Evolutionary conservation across 192 early-diverging fungal genomes (phyloP), one percentile per base, ranked within the genome.

Genomic region (Gryganskiella cystojenkinii): DNA sequence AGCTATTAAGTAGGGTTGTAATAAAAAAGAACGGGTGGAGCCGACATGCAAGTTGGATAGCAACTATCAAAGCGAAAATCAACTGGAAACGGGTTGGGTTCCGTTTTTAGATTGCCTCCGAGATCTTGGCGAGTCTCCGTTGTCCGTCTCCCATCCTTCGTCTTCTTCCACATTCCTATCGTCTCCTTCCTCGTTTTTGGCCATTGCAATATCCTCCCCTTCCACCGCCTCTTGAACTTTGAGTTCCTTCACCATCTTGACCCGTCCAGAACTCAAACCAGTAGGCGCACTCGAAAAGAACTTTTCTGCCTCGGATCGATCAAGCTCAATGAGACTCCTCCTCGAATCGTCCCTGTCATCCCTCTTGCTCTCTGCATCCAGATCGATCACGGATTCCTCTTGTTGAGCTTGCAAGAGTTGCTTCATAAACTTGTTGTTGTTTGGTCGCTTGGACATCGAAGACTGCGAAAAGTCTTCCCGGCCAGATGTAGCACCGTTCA

Each of bases 141-240:
- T 69, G 4, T 78, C 74, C 2, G 74, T 78, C 56, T 69, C 74
- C 74, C 74, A 78, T 6, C 74, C 74, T 15, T 78, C 74, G 24
- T 58, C 61, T 2, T 67, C 64, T 7, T 37, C n/a, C 34, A 61
- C 64, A 11, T 67, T 35, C n/a, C 25, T 17, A 13, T 19, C 24
- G 25, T 28, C 52, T 1, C 31, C 14, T 28, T 24, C 31, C 24
- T 28, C 10, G 2, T 27, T 3, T 27, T 52, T 13, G n/a, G 2
- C 22, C 11, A 28, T 13, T 52, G 8, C 52, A 17, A 22, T 15
- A 14, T 30, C 5, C 25, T 30, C 52, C 0, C 25, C 52, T 40
- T 5, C 37, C 37, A 40, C 7, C 37, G 37, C 13, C 33, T 56
- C 34, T 28, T 11, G 6, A 15, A 22, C 47, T 5, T 50, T 24